Percentiles rank a stretch among this genome's conserved stretches.
Evolutionary conservation across 1,284 basidiomycete species (phyloP).

Genomic region (Ustilago sp.): DNA sequence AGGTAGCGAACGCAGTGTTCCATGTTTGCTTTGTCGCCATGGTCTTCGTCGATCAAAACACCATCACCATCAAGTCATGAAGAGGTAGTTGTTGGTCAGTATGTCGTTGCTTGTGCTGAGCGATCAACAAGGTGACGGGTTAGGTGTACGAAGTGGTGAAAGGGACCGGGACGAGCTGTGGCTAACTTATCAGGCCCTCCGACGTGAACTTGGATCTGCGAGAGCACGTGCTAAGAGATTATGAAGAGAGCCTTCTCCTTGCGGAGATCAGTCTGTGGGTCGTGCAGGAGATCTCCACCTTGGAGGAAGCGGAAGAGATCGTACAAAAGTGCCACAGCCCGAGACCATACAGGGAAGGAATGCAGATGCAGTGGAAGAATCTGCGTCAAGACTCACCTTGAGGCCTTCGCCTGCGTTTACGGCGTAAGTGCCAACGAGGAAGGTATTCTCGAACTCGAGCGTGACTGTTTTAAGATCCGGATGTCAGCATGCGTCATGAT

Average conservation of each 20-base stretch:
- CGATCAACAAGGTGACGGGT: too few relatives aligned
- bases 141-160: not conserved
- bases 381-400: conserved; percentile 73
- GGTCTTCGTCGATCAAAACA: conserved; percentile 12
- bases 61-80: not conserved
- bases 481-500: not conserved
- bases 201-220: conserved; percentile 7
- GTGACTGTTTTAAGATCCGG: conserved; percentile 75
- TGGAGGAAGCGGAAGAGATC: conserved; percentile 36
- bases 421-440: conserved; percentile 84
- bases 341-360: not conserved
- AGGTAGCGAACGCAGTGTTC: conserved; percentile 71
- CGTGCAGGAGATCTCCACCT: conserved; percentile 27
- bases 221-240: conserved; percentile 18
- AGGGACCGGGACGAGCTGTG: conserved; percentile 13
- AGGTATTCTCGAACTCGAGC: conserved; percentile 80
- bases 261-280: conserved; percentile 17
- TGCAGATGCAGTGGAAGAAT: not conserved
- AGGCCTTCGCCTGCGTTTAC: conserved; percentile 85
- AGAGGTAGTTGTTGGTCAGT: not conserved
- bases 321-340: conserved; percentile 13
- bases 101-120: not conserved
- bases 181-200: conserved; percentile 44
- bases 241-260: conserved; percentile 27
- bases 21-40: conserved; percentile 59